Percentiles rank a stretch among this genome's conserved stretches.
Conservation (phyloP, 129 eudicot species). For the Apium graveolens region DNA sequence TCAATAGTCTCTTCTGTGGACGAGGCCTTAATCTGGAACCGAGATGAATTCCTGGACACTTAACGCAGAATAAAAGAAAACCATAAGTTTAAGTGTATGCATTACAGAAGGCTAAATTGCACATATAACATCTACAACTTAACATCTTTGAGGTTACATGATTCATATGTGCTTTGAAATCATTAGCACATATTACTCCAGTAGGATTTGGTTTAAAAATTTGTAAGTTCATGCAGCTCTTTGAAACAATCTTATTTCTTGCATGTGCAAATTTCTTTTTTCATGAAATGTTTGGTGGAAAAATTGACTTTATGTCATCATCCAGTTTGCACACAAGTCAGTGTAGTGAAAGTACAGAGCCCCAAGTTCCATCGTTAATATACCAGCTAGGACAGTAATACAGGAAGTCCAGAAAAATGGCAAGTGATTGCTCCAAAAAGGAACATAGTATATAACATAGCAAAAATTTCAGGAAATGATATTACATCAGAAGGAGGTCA, state of each 20-base stretch:
- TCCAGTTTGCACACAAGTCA: not conserved
- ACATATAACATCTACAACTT: not conserved
- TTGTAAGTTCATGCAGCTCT: not conserved
- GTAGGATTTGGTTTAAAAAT: not conserved
- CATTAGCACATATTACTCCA: not conserved
- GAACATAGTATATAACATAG: no score
- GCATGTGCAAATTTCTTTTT: not conserved
- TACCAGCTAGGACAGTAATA: no score
- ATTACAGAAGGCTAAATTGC: not conserved
- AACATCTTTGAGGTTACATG: not conserved
- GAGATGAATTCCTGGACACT: conserved; percentile 55
- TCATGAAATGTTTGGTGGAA: not conserved
- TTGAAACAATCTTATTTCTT: not conserved
- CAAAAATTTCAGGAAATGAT: not conserved
- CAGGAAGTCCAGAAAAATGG: no score
- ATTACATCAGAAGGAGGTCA: not conserved
- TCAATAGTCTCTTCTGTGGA: conserved; percentile 67
- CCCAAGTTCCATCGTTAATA: no score
- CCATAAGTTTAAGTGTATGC: not conserved
- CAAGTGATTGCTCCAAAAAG: no score
- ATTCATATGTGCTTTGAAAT: not conserved
- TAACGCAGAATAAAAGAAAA: conserved; percentile 10
- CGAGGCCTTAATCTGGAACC: conserved; percentile 55
- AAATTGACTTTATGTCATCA: not conserved
- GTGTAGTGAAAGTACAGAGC: not conserved